These are phyloP conservation scores for Saitozyma sp. DNA, from an alignment of 768 basidiomycete species.

Conservation along the genomic window DNA sequence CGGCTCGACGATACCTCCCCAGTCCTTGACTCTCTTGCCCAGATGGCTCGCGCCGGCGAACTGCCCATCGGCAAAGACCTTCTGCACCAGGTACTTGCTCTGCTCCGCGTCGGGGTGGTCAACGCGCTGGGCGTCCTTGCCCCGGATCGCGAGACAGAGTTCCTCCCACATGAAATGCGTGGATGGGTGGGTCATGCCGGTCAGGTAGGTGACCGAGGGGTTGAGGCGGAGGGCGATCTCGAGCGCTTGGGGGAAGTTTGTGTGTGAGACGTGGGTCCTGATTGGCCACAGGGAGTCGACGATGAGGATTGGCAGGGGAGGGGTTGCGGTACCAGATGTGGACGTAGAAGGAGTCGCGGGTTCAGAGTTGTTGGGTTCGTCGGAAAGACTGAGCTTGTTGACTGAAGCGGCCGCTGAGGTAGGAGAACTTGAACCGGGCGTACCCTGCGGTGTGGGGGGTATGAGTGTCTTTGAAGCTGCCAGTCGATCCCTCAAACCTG, in stretches of 20 bases:
- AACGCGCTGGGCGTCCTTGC: slow-evolving; percentile 48
- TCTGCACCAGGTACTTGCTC: slow-evolving; percentile 54
- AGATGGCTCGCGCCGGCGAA: slow-evolving; percentile 40
- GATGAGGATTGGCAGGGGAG: slow-evolving; percentile 62
- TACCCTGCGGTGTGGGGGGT: slow-evolving; percentile 6
- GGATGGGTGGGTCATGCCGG: slow-evolving; percentile 75
- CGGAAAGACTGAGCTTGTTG: too few species aligned
- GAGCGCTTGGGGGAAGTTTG: slow-evolving; percentile 69
- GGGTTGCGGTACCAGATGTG: slow-evolving; percentile 17
- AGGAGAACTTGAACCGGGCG: neutral
- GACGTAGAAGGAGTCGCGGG: slow-evolving; percentile 49
- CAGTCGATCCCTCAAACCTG: too few species aligned
- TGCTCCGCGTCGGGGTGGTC: slow-evolving; percentile 44
- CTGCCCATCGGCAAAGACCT: slow-evolving; percentile 58
- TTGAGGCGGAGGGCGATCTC: slow-evolving; percentile 61
- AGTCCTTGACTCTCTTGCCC: slow-evolving; percentile 54
- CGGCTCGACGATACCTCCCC: slow-evolving; percentile 61
- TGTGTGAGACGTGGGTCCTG: slow-evolving; percentile 70
- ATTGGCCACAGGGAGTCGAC: slow-evolving; percentile 72
- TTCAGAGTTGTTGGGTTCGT: neutral
- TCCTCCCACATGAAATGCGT: slow-evolving; percentile 73
- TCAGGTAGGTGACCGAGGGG: slow-evolving; percentile 67
- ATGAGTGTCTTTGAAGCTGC: neutral
- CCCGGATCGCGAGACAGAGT: slow-evolving; percentile 60
- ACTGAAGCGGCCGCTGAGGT: neutral